phyloP scores from a whole-genome alignment of 352 stramenopile species.

The Phytophthora sojae region DNA sequence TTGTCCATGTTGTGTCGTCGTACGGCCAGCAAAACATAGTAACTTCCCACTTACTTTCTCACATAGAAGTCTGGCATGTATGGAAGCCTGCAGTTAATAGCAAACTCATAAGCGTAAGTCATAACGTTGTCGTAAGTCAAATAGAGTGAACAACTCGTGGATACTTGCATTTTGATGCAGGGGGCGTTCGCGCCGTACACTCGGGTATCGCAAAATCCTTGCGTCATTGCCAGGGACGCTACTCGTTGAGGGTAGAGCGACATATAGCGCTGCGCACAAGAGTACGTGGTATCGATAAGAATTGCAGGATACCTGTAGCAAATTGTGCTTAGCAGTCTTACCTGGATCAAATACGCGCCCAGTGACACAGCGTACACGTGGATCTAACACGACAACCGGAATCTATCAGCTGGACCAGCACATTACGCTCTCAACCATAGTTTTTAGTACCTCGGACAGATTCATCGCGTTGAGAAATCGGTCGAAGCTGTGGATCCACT shows the following conservation, averaged over 20 bases:
- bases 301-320: not conserved
- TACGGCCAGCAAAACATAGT: not conserved
- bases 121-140: not conserved
- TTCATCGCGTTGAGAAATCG: conserved; percentile 76
- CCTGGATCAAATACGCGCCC: conserved; percentile 76
- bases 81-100: conserved; percentile 44
- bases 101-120: not conserved
- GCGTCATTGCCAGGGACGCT: conserved; percentile 65
- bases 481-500: conserved; percentile 86
- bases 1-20: not conserved
- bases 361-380: conserved; percentile 79
- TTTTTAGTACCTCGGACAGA: conserved; percentile 39
- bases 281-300: not conserved
- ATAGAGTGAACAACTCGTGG: not conserved
- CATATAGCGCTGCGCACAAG: conserved; percentile 51
- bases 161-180: conserved; percentile 61
- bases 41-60: conserved; percentile 51
- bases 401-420: conserved; percentile 1
- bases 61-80: conserved; percentile 81
- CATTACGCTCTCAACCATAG: not conserved
- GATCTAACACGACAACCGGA: conserved; percentile 29
- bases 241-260: conserved; percentile 68
- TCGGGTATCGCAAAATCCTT: conserved; percentile 68
- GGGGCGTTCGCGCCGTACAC: conserved; percentile 53
- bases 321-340: conserved; percentile 11